Conservation (phyloP, 2,329 filamentous ascomycete genomes). For the Epichloe brachyelytri region DNA sequence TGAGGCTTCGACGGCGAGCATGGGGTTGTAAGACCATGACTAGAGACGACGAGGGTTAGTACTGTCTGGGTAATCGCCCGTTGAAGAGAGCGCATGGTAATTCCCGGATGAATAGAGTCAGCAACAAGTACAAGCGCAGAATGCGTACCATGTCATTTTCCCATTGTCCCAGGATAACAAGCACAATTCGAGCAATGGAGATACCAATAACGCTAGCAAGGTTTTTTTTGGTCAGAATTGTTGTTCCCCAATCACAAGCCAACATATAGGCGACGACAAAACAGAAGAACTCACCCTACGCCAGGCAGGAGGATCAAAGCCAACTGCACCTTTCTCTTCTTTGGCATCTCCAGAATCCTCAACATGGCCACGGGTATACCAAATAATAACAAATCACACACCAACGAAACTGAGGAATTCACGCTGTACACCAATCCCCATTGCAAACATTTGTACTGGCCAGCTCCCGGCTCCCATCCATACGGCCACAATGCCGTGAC, state of each 20-base stretch:
- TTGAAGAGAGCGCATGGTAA: no score
- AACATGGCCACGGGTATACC: conserved; percentile 36
- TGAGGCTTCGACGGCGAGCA: conserved; percentile 35
- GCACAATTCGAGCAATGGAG: conserved; percentile 31
- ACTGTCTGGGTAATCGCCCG: no score
- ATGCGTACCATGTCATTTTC: conserved; percentile 22
- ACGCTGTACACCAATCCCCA: conserved; percentile 40
- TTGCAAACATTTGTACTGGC: conserved; percentile 29
- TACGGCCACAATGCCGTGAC: conserved; percentile 41
- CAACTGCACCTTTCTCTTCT: conserved; percentile 32
- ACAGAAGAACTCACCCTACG: conserved; percentile 25
- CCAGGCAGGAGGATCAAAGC: conserved; percentile 35
- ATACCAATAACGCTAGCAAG: conserved; percentile 32
- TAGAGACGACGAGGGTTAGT: background rate
- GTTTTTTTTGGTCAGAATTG: background rate
- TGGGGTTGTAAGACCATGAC: conserved; percentile 38
- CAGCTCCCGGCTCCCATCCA: conserved; percentile 27
- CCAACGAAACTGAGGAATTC: conserved; percentile 34
- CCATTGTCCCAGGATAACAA: conserved; percentile 35
- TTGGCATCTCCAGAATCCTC: conserved; percentile 28
- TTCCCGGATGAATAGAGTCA: background rate
- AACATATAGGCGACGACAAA: background rate
- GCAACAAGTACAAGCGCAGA: background rate
- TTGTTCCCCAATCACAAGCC: background rate
- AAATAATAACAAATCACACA: conserved; percentile 38